These are phyloP conservation scores for Sporisorium graminicola DNA, from an alignment of 1,284 basidiomycete genomes.

Conservation along the genomic window DNA sequence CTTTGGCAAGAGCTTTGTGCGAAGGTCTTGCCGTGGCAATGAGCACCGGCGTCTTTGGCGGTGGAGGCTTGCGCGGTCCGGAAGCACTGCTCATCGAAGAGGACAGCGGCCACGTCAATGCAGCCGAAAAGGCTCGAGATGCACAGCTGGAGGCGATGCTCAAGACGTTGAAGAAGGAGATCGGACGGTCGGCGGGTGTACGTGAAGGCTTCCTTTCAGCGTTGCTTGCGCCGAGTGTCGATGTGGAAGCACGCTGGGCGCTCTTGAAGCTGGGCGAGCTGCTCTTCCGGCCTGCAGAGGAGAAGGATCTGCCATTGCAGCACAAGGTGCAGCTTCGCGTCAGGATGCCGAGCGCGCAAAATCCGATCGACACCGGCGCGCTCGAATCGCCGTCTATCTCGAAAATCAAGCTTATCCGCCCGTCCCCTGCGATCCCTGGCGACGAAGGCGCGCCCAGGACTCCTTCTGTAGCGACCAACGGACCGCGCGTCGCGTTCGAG, in stretches of 20 bases:
- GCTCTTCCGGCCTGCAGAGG: constrained; percentile 78
- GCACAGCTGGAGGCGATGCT: constrained; percentile 74
- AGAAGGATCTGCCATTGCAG: constrained; percentile 60
- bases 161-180: constrained; percentile 63
- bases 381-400: constrained; percentile 43
- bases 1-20: constrained; percentile 86
- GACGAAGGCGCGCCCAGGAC: constrained; percentile 23
- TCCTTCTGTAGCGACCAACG: constrained; percentile 22
- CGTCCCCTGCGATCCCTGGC: constrained; percentile 1
- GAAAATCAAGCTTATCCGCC: constrained; percentile 55
- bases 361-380: constrained; percentile 11
- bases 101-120: constrained; percentile 45
- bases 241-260: constrained; percentile 89
- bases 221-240: constrained; percentile 72
- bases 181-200: constrained; percentile 66
- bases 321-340: constrained; percentile 75
- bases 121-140: constrained; percentile 69
- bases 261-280: constrained; percentile 92
- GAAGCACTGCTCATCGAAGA: constrained; percentile 56
- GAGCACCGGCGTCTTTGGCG: constrained; percentile 86
- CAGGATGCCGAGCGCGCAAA: constrained; percentile 60
- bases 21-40: constrained; percentile 88
- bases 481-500: constrained; percentile 54
- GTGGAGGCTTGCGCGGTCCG: constrained; percentile 41
- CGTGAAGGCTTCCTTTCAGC: constrained; percentile 67